Conservation (phyloP, 495 filamentous ascomycete genomes). For the Aspergillus haitiensis region DNA sequence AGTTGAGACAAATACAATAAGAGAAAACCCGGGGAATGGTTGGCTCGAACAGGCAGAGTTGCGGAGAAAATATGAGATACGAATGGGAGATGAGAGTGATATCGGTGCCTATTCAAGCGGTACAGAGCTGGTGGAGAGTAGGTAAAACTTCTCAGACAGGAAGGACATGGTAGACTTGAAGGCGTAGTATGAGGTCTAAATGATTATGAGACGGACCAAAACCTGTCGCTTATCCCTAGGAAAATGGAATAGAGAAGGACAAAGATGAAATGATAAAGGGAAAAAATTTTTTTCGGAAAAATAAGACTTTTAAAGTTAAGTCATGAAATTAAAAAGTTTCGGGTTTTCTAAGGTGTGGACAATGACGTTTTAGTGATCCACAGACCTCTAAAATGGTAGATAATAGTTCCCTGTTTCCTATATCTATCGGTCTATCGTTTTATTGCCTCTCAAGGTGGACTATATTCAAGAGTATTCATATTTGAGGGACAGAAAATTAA, state of each 20-base stretch:
- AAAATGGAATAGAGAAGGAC: constrained; percentile 16
- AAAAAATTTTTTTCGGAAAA: constrained; percentile 13
- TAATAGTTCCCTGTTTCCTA: too few species aligned
- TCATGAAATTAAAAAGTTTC: too few species aligned
- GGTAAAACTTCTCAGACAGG: constrained; percentile 23
- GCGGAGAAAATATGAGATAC: not conserved
- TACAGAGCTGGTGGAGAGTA: constrained; percentile 19
- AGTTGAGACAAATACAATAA: not conserved
- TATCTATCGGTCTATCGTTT: too few species aligned
- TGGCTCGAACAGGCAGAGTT: constrained; percentile 2
- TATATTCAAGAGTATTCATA: too few species aligned
- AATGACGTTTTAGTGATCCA: too few species aligned
- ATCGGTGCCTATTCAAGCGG: constrained; percentile 23
- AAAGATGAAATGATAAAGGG: not conserved
- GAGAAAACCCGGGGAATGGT: not conserved
- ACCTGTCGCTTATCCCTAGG: not conserved
- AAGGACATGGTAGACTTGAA: constrained; percentile 32
- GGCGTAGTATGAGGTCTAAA: constrained; percentile 1
- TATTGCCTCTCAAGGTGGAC: too few species aligned
- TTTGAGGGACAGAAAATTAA: constrained; percentile 1
- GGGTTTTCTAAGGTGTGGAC: too few species aligned
- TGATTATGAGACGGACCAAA: constrained; percentile 16
- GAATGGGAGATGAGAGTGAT: not conserved
- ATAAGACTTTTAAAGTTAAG: not conserved
- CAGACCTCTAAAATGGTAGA: too few species aligned